These are phyloP conservation scores for Lepidium aucheri DNA, from an alignment of 345 rosid species.

Conservation along the genomic window DNA sequence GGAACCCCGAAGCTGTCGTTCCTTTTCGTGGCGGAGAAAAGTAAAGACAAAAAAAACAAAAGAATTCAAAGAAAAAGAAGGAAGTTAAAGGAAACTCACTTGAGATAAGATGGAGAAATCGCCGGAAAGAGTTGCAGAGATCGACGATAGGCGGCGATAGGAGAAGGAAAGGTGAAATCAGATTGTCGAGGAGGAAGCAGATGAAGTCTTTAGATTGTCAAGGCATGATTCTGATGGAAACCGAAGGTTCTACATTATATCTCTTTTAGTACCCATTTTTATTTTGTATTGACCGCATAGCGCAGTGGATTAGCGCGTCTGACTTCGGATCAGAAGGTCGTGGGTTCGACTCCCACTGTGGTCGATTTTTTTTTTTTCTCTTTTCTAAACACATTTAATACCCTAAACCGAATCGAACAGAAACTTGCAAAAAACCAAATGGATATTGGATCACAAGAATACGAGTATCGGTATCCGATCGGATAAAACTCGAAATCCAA, in stretches of 20 bases:
- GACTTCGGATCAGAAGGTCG: conserved; percentile 98
- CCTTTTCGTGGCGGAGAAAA: background rate
- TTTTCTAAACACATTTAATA: background rate
- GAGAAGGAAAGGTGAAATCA: background rate
- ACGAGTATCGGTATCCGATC: too few relatives aligned
- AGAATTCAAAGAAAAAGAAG: background rate
- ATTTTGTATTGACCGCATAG: conserved; percentile 47
- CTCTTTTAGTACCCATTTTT: too few relatives aligned
- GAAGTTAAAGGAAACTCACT: conserved; percentile 7
- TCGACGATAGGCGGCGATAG: conserved; percentile 12
- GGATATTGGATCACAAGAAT: too few relatives aligned
- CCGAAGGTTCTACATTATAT: too few relatives aligned
- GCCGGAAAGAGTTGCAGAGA: conserved; percentile 16
- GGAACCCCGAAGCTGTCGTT: background rate
- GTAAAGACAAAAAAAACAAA: background rate
- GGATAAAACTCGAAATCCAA: too few relatives aligned
- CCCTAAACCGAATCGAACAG: too few relatives aligned
- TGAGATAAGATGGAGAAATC: background rate
- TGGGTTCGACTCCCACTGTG: conserved; percentile 87
- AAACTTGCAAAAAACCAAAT: too few relatives aligned
- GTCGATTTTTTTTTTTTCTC: conserved; percentile 18
- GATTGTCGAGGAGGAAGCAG: background rate
- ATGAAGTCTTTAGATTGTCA: too few relatives aligned
- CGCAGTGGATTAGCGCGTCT: conserved; percentile 98
- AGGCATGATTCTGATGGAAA: too few relatives aligned